phyloP scores from a whole-genome alignment of 192 early-diverging fungal species.

The Coemansia sp. region DNA sequence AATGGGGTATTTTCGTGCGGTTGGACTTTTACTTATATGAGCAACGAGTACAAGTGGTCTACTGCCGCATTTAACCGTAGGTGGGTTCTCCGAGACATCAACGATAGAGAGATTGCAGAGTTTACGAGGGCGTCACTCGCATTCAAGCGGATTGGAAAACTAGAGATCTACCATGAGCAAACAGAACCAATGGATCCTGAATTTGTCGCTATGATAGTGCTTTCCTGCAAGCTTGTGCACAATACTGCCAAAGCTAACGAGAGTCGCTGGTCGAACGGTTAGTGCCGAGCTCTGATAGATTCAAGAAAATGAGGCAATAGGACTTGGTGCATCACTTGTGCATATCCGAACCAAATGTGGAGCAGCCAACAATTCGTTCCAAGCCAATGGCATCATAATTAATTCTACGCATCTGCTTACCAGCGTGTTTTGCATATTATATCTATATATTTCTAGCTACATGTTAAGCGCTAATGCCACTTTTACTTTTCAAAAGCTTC shows the following conservation, averaged over 20 bases:
- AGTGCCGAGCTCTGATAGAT: neutral
- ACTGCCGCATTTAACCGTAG: neutral
- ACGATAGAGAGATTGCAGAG: neutral
- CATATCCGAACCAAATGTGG: no score
- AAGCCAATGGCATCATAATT: no score
- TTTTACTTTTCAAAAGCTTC: no score
- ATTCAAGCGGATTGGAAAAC: conserved; percentile 1
- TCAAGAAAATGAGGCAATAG: no score
- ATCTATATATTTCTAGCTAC: no score
- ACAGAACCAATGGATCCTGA: neutral
- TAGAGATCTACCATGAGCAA: neutral
- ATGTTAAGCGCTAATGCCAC: no score
- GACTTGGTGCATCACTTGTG: no score
- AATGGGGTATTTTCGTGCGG: neutral
- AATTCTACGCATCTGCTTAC: no score
- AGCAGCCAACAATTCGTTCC: no score
- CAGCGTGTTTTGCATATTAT: no score
- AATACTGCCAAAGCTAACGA: neutral
- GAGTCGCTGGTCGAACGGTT: neutral
- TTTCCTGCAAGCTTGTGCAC: conserved; percentile 3
- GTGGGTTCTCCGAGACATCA: neutral
- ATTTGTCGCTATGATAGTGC: neutral
- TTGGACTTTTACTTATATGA: conserved; percentile 3
- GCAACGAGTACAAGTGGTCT: conserved; percentile 2
- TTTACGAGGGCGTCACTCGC: neutral